Conservation (phyloP, 805 yeast genomes). For the Brettanomyces bruxellensis region DNA sequence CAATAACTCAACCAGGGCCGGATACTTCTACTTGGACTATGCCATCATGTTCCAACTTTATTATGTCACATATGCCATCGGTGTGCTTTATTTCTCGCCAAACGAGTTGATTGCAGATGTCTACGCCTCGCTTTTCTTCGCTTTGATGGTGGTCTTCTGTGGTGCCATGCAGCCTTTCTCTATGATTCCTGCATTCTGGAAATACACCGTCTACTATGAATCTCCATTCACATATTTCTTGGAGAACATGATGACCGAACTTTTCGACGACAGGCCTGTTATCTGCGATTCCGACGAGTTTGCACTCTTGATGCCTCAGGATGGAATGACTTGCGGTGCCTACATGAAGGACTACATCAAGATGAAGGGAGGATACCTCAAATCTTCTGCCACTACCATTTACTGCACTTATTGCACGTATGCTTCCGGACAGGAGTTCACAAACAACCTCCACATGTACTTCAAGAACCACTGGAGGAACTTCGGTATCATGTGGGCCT, state of each 20-base stretch:
- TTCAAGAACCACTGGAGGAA: slow-evolving; percentile 18
- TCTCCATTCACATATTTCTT: slow-evolving; percentile 42
- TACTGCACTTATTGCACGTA: slow-evolving; percentile 18
- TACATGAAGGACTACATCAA: slow-evolving; percentile 29
- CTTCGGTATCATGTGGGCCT: slow-evolving; percentile 23
- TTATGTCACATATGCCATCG: slow-evolving; percentile 27
- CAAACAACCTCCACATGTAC: slow-evolving; percentile 9
- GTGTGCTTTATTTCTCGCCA: slow-evolving; percentile 35
- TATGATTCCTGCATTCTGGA: slow-evolving; percentile 41
- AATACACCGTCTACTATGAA: slow-evolving; percentile 31
- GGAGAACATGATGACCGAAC: slow-evolving; percentile 31
- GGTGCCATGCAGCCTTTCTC: slow-evolving; percentile 35
- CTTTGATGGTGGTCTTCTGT: slow-evolving; percentile 27
- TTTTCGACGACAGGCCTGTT: slow-evolving; percentile 31
- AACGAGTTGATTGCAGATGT: slow-evolving; percentile 34
- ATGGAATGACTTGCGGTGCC: slow-evolving; percentile 41
- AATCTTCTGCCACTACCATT: slow-evolving; percentile 17
- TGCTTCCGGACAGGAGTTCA: slow-evolving; percentile 13
- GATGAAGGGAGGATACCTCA: slow-evolving; percentile 37
- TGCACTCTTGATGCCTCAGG: slow-evolving; percentile 30
- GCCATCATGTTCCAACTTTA: slow-evolving; percentile 24
- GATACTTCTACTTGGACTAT: slow-evolving; percentile 26
- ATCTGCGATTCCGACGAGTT: slow-evolving; percentile 30
- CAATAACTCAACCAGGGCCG: slow-evolving; percentile 24
- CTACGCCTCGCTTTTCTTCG: slow-evolving; percentile 29